Percentiles rank a stretch among this genome's conserved stretches.
These are phyloP conservation scores for Beauveria caledonica DNA, from an alignment of 2,329 filamentous ascomycete genomes.

Conservation along the genomic window DNA sequence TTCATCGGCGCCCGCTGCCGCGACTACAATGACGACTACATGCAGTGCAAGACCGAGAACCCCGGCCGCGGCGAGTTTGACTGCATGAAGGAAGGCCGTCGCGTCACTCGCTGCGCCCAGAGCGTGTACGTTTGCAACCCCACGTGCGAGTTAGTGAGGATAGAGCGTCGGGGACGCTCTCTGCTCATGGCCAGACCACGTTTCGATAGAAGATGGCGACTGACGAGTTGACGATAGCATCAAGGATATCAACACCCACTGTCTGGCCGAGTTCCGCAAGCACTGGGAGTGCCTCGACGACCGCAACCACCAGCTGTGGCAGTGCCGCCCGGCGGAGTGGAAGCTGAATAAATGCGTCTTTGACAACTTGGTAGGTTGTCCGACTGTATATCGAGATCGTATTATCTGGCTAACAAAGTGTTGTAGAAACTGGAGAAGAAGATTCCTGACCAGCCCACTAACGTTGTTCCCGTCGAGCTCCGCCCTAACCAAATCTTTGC, in stretches of 20 bases:
- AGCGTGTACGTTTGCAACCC: constrained; percentile 66
- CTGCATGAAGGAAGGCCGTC: constrained; percentile 91
- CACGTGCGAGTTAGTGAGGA: background rate
- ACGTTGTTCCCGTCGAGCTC: constrained; percentile 66
- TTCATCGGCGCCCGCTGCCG: constrained; percentile 96
- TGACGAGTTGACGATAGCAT: constrained; percentile 47
- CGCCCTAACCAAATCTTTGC: constrained; percentile 56
- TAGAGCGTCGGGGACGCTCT: background rate
- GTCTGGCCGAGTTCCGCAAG: constrained; percentile 78
- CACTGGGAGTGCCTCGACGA: constrained; percentile 96
- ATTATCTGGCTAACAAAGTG: background rate
- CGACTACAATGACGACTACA: constrained; percentile 97
- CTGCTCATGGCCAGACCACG: background rate
- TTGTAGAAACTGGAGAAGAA: constrained; percentile 69
- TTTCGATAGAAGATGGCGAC: background rate
- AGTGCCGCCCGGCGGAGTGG: constrained; percentile 83
- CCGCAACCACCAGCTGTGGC: constrained; percentile 96
- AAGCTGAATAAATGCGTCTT: constrained; percentile 92
- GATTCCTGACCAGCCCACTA: constrained; percentile 64
- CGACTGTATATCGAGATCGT: background rate
- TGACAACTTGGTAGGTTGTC: constrained; percentile 73
- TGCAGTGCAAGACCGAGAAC: constrained; percentile 97
- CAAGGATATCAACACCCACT: constrained; percentile 93
- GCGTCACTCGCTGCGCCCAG: constrained; percentile 91
- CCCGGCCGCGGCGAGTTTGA: constrained; percentile 86